phyloP scores from a whole-genome alignment of 805 yeast species.

The Saturnispora sanitii region DNA sequence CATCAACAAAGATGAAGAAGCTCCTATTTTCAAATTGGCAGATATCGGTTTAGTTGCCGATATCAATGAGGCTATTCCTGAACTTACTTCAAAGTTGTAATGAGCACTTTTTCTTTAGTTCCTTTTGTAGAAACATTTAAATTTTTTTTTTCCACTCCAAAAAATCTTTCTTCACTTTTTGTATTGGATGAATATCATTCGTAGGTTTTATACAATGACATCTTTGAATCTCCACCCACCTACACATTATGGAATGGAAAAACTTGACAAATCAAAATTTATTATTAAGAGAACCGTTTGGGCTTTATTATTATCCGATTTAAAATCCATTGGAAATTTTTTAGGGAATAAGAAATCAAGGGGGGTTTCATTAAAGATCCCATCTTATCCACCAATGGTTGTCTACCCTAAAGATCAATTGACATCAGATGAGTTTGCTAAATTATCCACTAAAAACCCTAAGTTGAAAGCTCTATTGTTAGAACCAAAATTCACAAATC shows the following conservation, averaged over 20 bases:
- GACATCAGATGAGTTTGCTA: slow-evolving; percentile 6
- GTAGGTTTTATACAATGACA: not conserved
- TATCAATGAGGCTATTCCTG: slow-evolving; percentile 79
- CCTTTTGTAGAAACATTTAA: not conserved
- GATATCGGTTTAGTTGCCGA: slow-evolving; percentile 89
- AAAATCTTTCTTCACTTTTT: not conserved
- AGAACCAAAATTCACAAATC: slow-evolving; percentile 38
- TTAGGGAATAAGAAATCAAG: slow-evolving; percentile 39
- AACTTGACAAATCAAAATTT: slow-evolving; percentile 60
- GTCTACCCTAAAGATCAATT: slow-evolving; percentile 20
- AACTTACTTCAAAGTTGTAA: slow-evolving; percentile 65
- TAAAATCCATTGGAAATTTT: slow-evolving; percentile 49
- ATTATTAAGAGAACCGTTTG: slow-evolving; percentile 45
- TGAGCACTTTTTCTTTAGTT: not conserved
- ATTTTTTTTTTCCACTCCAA: not conserved
- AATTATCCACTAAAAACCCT: slow-evolving; percentile 21
- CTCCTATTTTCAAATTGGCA: slow-evolving; percentile 86
- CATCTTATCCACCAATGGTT: slow-evolving; percentile 64
- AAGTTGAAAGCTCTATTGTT: slow-evolving; percentile 49
- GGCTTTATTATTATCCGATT: slow-evolving; percentile 62
- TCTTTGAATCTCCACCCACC: slow-evolving; percentile 42
- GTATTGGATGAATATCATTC: slow-evolving; percentile 3
- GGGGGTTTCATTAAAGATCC: slow-evolving; percentile 45
- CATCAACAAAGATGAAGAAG: slow-evolving; percentile 87
- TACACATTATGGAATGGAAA: slow-evolving; percentile 50